These are phyloP conservation scores for Naganishia onofrii DNA, from an alignment of 768 basidiomycete species.

Conservation along the genomic window DNA sequence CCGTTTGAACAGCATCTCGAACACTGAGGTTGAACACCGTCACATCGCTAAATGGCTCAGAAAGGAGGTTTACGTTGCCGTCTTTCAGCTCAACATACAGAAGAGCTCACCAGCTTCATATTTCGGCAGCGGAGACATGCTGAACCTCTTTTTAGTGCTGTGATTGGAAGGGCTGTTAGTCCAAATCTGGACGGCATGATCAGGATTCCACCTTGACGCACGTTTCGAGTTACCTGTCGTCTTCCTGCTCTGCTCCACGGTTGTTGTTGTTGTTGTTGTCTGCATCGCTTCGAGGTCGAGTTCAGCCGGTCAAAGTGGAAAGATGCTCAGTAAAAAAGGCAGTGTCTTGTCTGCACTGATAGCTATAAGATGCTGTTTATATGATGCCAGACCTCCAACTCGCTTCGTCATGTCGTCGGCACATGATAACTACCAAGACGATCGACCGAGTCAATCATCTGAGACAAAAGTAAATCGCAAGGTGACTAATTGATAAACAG, in stretches of 20 bases:
- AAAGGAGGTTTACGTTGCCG: background rate
- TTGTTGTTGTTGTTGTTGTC: too few species aligned
- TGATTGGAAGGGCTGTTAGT: background rate
- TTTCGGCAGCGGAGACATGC: constrained; percentile 23
- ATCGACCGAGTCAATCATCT: too few species aligned
- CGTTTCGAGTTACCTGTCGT: constrained; percentile 1
- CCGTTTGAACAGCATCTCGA: background rate
- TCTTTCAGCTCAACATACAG: background rate
- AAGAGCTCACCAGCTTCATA: constrained; percentile 11
- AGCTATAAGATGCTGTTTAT: too few species aligned
- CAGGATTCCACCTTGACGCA: background rate
- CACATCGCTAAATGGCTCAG: constrained; percentile 1
- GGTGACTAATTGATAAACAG: too few species aligned
- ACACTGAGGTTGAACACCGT: constrained; percentile 1
- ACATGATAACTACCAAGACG: too few species aligned
- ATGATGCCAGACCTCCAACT: too few species aligned
- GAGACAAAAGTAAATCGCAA: too few species aligned
- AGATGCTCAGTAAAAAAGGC: background rate
- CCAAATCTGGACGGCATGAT: background rate
- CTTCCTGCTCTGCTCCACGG: background rate
- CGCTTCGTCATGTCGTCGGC: too few species aligned
- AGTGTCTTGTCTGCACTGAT: background rate
- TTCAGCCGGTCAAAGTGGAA: background rate
- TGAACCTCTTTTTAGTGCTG: constrained; percentile 13
- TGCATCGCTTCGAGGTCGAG: background rate